phyloP scores from a whole-genome alignment of 192 early-diverging fungal genomes.

The Powellomyces hirtus region DNA sequence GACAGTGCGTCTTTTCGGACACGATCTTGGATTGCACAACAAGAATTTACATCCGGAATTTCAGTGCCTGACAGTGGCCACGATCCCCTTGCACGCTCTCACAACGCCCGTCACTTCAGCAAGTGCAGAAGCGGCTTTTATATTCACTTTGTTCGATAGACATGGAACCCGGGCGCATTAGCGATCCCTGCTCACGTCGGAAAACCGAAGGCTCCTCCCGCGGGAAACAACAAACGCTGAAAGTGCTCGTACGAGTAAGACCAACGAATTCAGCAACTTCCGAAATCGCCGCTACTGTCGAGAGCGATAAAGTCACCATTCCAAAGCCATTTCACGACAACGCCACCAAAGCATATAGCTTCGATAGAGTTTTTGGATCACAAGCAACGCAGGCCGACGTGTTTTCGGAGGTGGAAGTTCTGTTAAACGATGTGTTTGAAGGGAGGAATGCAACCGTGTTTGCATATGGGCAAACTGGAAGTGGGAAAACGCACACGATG shows the following conservation, averaged over 20 bases:
- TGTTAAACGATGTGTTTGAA: conserved; percentile 69
- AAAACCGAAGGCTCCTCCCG: too few relatives aligned
- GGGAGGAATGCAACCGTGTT: conserved; percentile 95
- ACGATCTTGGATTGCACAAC: too few relatives aligned
- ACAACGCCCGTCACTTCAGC: too few relatives aligned
- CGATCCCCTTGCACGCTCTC: too few relatives aligned
- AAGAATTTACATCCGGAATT: too few relatives aligned
- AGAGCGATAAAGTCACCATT: neutral
- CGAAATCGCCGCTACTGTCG: neutral
- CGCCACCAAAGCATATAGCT: conserved; percentile 28
- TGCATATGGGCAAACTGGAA: conserved; percentile 91
- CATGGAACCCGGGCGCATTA: too few relatives aligned
- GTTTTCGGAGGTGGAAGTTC: conserved; percentile 57
- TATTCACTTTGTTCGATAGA: too few relatives aligned
- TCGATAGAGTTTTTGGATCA: conserved; percentile 68
- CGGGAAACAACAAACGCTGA: conserved; percentile 9
- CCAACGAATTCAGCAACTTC: neutral
- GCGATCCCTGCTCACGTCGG: too few relatives aligned
- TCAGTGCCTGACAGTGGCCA: too few relatives aligned
- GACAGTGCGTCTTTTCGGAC: too few relatives aligned
- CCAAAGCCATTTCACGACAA: conserved; percentile 21
- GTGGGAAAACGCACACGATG: conserved; percentile 97
- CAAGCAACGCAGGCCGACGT: conserved; percentile 53
- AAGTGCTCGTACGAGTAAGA: conserved; percentile 20
- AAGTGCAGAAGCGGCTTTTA: too few relatives aligned